A percentile compares a stretch with the other conserved stretches of the same genome.
These are phyloP conservation scores for Fusarium pseudonygamai DNA, from an alignment of 2,329 filamentous ascomycete genomes.

Conservation along the genomic window DNA sequence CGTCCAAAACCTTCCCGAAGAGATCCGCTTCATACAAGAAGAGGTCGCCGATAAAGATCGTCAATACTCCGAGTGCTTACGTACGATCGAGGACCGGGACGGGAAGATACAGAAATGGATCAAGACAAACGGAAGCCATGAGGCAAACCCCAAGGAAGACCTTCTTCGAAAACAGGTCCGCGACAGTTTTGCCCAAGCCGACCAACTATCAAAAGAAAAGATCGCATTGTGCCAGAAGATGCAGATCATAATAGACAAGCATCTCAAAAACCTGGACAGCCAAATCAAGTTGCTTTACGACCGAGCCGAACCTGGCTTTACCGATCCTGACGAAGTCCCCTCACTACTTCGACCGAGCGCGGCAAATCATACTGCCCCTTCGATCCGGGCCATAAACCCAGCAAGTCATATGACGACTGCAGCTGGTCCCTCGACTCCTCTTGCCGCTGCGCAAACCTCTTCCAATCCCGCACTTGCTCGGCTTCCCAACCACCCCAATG, in stretches of 20 bases:
- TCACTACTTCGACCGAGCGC: conserved; percentile 68
- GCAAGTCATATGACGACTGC: conserved; percentile 48
- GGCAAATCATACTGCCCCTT: conserved; percentile 58
- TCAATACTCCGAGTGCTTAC: conserved; percentile 73
- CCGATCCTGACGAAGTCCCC: conserved; percentile 69
- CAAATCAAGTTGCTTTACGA: conserved; percentile 71
- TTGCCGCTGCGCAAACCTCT: conserved; percentile 44
- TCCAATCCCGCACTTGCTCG: conserved; percentile 56
- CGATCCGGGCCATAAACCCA: conserved; percentile 55
- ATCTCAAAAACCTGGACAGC: conserved; percentile 68
- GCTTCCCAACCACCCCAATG: conserved; percentile 55
- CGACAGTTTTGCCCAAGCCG: conserved; percentile 74
- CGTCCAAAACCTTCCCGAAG: conserved; percentile 82
- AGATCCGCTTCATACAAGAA: conserved; percentile 84
- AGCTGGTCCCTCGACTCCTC: conserved; percentile 41
- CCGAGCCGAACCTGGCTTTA: conserved; percentile 68
- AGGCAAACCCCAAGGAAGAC: conserved; percentile 79
- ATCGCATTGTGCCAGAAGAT: conserved; percentile 73
- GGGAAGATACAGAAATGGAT: conserved; percentile 83
- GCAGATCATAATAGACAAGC: conserved; percentile 68
- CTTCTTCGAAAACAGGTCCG: conserved; percentile 71
- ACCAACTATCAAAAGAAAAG: conserved; percentile 80
- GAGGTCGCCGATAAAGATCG: conserved; percentile 84
- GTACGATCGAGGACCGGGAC: conserved; percentile 77
- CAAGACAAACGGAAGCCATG: conserved; percentile 77